Conservation (phyloP, 2,329 filamentous ascomycete species). For the Hypoxylon rubiginosum region DNA sequence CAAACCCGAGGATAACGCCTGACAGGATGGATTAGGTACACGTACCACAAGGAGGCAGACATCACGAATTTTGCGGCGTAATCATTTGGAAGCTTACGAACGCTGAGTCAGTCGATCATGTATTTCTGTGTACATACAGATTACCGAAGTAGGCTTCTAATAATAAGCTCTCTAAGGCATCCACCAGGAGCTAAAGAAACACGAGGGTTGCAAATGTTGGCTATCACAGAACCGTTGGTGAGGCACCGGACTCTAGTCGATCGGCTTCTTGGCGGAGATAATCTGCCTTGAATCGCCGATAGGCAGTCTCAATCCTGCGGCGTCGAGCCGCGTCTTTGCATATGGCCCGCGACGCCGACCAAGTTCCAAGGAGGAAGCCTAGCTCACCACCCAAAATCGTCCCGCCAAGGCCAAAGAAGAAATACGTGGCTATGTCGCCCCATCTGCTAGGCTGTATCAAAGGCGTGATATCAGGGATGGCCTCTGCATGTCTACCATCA, state of each 20-base stretch:
- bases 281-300: constrained; percentile 73
- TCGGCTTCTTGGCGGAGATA: constrained; percentile 71
- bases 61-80: not conserved
- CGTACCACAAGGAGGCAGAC: not conserved
- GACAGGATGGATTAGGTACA: not conserved
- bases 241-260: constrained; percentile 60
- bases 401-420: constrained; percentile 72
- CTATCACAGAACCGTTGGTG: constrained; percentile 9
- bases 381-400: constrained; percentile 75
- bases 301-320: constrained; percentile 72
- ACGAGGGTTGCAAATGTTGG: not conserved
- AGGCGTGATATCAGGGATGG: constrained; percentile 71
- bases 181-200: not conserved
- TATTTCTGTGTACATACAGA: not conserved
- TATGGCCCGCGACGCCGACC: constrained; percentile 66
- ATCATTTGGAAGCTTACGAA: not conserved
- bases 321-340: constrained; percentile 65
- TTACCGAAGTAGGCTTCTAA: not conserved
- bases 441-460: constrained; percentile 68
- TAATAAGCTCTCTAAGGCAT: not conserved
- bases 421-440: constrained; percentile 73
- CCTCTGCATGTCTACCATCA: constrained; percentile 57
- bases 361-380: constrained; percentile 70
- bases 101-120: not conserved
- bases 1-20: not conserved